Evolutionary conservation across 2,329 filamentous ascomycete species (phyloP).

Genomic region (Xylariaceae sp.): DNA sequence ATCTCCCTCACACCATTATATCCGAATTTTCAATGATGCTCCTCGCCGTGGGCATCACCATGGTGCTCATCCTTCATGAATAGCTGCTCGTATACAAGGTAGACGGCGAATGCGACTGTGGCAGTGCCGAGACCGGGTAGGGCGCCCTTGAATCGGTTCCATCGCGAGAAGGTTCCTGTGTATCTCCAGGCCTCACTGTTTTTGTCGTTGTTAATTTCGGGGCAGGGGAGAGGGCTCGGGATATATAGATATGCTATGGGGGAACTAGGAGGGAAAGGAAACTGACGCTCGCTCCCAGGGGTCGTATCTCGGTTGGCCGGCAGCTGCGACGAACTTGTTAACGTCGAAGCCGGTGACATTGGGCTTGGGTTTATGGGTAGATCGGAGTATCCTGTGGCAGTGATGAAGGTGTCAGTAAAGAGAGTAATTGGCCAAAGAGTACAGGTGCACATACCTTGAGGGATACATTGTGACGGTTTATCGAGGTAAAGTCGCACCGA

Average conservation of each 20-base stretch:
- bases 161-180: conserved; percentile 79
- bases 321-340: conserved; percentile 69
- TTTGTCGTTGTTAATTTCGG: background rate
- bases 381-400: conserved; percentile 49
- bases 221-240: background rate
- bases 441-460: conserved; percentile 28
- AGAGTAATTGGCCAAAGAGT: too few species aligned
- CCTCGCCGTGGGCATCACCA: conserved; percentile 42
- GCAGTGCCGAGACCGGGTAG: conserved; percentile 93
- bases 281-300: conserved; percentile 64
- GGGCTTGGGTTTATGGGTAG: conserved; percentile 49
- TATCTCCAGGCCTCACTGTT: conserved; percentile 92
- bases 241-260: background rate
- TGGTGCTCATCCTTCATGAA: conserved; percentile 74
- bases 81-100: conserved; percentile 85
- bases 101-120: conserved; percentile 82
- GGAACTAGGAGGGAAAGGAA: background rate
- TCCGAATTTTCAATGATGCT: too few species aligned
- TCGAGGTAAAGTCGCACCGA: too few species aligned
- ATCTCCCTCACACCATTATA: too few species aligned
- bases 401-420: too few species aligned
- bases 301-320: conserved; percentile 60
- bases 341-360: conserved; percentile 93
- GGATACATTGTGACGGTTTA: conserved; percentile 31
- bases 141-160: conserved; percentile 79